These are phyloP conservation scores for Termitomyces sp. DNA, from an alignment of 768 basidiomycete genomes.

Conservation along the genomic window DNA sequence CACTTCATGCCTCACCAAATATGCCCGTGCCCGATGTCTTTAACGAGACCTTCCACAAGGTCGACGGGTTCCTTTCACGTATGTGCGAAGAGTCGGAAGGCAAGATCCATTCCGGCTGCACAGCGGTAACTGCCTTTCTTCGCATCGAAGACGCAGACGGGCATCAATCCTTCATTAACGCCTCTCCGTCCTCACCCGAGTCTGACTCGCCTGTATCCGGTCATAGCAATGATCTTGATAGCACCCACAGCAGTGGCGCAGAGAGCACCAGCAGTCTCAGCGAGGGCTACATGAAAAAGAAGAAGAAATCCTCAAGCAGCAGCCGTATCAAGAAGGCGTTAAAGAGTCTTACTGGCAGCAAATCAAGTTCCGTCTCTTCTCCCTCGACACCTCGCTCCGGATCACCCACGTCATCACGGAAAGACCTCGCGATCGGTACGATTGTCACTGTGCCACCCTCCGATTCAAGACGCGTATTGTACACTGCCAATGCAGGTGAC, in stretches of 20 bases:
- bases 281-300: conserved; percentile 28
- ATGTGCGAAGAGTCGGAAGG: conserved; percentile 87
- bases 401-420: conserved; percentile 31
- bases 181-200: conserved; percentile 28
- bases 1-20: conserved; percentile 59
- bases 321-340: conserved; percentile 57
- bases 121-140: conserved; percentile 93
- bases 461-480: conserved; percentile 72
- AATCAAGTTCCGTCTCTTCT: conserved; percentile 30
- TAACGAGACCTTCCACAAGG: conserved; percentile 92
- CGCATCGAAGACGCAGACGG: conserved; percentile 84
- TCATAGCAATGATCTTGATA: conserved; percentile 33
- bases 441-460: conserved; percentile 44
- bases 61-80: conserved; percentile 79
- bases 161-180: conserved; percentile 61
- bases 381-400: conserved; percentile 34
- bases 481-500: conserved; percentile 96
- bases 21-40: conserved; percentile 80
- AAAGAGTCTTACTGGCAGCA: conserved; percentile 45
- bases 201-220: conserved; percentile 35
- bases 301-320: conserved; percentile 41
- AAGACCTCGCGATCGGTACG: conserved; percentile 28
- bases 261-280: conserved; percentile 39
- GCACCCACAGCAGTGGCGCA: conserved; percentile 43
- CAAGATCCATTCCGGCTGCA: conserved; percentile 95